Percentiles rank a stretch among this genome's conserved stretches.
These are phyloP conservation scores for Ogataea methanolica DNA, from an alignment of 805 yeast species.

Conservation along the genomic window DNA sequence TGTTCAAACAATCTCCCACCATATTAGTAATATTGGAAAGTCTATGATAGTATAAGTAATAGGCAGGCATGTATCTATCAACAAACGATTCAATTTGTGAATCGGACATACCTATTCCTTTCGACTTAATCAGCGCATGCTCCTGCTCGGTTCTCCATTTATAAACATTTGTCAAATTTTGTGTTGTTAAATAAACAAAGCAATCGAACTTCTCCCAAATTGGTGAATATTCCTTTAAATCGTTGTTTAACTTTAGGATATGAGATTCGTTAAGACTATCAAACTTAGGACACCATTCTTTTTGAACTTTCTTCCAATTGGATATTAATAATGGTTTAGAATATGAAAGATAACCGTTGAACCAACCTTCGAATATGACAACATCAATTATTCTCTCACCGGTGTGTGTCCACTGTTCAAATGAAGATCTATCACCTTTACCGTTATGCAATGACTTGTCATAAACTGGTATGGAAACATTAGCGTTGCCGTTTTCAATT, in stretches of 20 bases:
- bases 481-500: slow-evolving; percentile 23
- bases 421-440: slow-evolving; percentile 66
- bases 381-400: slow-evolving; percentile 45
- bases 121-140: slow-evolving; percentile 44
- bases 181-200: slow-evolving; percentile 61
- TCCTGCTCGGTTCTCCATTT: slow-evolving; percentile 81
- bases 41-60: slow-evolving; percentile 55
- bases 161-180: slow-evolving; percentile 57
- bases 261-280: slow-evolving; percentile 13
- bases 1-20: slow-evolving; percentile 5
- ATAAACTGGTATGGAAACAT: slow-evolving; percentile 55
- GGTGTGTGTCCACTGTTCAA: slow-evolving; percentile 33
- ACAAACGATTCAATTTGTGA: slow-evolving; percentile 63
- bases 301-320: slow-evolving; percentile 24
- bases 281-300: slow-evolving; percentile 13
- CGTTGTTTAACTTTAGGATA: slow-evolving; percentile 43
- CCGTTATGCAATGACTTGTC: slow-evolving; percentile 74
- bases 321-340: slow-evolving; percentile 24
- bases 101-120: slow-evolving; percentile 81
- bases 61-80: slow-evolving; percentile 82
- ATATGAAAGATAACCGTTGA: slow-evolving; percentile 64
- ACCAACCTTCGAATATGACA: slow-evolving; percentile 91
- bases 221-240: slow-evolving; percentile 44
- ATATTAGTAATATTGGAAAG: slow-evolving; percentile 6
- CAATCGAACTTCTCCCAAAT: slow-evolving; percentile 57